These are phyloP conservation scores for Penicillium taxi DNA, from an alignment of 495 filamentous ascomycete species.

Conservation along the genomic window DNA sequence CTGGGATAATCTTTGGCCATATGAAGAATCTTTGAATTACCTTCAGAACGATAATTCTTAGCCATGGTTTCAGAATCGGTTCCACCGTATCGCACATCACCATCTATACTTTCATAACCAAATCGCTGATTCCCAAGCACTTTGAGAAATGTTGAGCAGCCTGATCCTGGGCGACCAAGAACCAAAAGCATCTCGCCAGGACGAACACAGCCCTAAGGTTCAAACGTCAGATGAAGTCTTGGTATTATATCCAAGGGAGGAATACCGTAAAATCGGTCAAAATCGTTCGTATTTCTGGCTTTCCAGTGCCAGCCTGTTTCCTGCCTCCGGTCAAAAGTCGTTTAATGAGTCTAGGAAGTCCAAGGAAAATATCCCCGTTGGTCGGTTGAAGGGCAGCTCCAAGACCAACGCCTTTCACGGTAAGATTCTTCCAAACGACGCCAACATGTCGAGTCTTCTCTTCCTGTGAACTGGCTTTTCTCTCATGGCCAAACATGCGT, in stretches of 20 bases:
- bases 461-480: conserved; percentile 56
- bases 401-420: conserved; percentile 58
- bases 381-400: conserved; percentile 60
- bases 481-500: conserved; percentile 54
- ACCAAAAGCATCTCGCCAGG: conserved; percentile 53
- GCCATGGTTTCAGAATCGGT: conserved; percentile 51
- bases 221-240: not conserved
- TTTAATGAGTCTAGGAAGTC: conserved; percentile 44
- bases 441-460: conserved; percentile 53
- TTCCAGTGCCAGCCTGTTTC: conserved; percentile 36
- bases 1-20: not conserved
- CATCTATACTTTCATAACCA: conserved; percentile 54
- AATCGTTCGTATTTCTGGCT: conserved; percentile 52
- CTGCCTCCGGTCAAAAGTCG: conserved; percentile 35
- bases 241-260: not conserved
- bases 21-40: conserved; percentile 6
- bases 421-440: conserved; percentile 53
- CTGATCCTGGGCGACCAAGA: conserved; percentile 61
- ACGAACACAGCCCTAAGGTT: conserved; percentile 34
- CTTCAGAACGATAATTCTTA: conserved; percentile 58
- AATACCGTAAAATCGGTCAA: conserved; percentile 51
- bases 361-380: conserved; percentile 56
- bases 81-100: conserved; percentile 58
- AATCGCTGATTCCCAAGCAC: conserved; percentile 57
- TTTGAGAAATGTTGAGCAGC: conserved; percentile 67